A percentile compares a stretch with the other conserved stretches of the same genome.
Evolutionary conservation across 192 early-diverging fungal genomes (phyloP).

Genomic region (Fimicolochytrium jonesii): DNA sequence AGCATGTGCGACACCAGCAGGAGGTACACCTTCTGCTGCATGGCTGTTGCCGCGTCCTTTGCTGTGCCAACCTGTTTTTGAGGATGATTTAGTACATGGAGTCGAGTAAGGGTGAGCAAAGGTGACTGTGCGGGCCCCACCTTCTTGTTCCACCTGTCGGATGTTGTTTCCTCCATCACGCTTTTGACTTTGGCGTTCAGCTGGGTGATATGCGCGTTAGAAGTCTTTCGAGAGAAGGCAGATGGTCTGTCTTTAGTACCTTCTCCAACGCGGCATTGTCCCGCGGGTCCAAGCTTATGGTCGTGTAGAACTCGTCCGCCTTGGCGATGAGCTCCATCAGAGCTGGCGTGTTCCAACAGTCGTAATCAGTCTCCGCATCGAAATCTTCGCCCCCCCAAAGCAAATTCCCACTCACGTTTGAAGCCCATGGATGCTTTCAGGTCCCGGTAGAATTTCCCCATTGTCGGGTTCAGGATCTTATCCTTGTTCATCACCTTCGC

Average conservation of each 20-base stretch:
- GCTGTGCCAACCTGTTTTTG: no score
- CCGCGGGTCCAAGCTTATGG: slow-evolving; percentile 12
- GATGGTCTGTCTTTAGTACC: neutral
- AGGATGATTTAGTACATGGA: no score
- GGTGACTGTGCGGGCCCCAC: slow-evolving; percentile 8
- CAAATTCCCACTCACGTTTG: slow-evolving; percentile 16
- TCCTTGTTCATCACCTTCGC: slow-evolving; percentile 86
- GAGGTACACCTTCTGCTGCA: slow-evolving; percentile 47
- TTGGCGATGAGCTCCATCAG: slow-evolving; percentile 72
- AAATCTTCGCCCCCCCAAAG: no score
- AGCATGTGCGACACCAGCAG: slow-evolving; percentile 83
- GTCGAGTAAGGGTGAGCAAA: no score
- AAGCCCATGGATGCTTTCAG: slow-evolving; percentile 70
- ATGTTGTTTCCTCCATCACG: slow-evolving; percentile 52
- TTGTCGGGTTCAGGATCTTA: slow-evolving; percentile 81
- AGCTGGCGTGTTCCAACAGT: no score
- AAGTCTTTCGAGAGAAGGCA: neutral
- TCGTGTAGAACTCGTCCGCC: slow-evolving; percentile 64
- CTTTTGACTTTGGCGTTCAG: slow-evolving; percentile 37
- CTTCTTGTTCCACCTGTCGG: slow-evolving; percentile 61
- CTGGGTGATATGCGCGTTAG: no score
- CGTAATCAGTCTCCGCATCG: no score
- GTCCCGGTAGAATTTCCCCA: slow-evolving; percentile 88
- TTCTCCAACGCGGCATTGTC: slow-evolving; percentile 36
- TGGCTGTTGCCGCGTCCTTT: slow-evolving; percentile 37